Evolutionary conservation across 1,139 yeast species (phyloP).

Genomic region (Blastobotrys petasosporus): DNA sequence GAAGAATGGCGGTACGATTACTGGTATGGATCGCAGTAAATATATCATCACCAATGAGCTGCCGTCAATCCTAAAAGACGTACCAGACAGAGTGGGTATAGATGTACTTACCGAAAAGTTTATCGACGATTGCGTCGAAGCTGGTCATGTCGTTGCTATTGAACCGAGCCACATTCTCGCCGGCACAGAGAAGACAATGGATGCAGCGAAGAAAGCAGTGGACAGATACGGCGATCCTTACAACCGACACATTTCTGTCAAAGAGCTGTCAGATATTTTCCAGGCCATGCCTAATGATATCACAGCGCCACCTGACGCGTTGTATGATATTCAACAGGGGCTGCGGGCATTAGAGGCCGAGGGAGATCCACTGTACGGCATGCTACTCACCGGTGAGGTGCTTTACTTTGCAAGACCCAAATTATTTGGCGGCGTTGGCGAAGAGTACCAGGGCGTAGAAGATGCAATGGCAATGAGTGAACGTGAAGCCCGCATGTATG

Average conservation of each 20-base stretch:
- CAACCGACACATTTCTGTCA: constrained; percentile 13
- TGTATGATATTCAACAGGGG: constrained; percentile 2
- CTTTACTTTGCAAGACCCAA: constrained; percentile 11
- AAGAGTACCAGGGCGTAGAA: neutral
- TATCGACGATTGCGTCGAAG: constrained; percentile 59
- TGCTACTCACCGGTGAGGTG: constrained; percentile 12
- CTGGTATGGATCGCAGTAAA: constrained; percentile 16
- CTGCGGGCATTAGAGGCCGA: neutral
- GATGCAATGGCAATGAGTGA: neutral
- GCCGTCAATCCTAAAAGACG: constrained; percentile 39
- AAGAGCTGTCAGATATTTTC: constrained; percentile 17
- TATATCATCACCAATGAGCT: constrained; percentile 44
- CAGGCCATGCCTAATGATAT: constrained; percentile 3
- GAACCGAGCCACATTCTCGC: constrained; percentile 55
- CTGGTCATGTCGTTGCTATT: constrained; percentile 41
- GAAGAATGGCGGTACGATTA: constrained; percentile 30
- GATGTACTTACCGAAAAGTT: constrained; percentile 65
- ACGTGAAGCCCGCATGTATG: neutral
- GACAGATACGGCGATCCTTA: constrained; percentile 33
- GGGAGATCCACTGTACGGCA: constrained; percentile 6
- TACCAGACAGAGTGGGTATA: constrained; percentile 38
- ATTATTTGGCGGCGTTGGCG: neutral
- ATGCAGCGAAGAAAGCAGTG: constrained; percentile 17
- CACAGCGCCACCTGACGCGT: neutral
- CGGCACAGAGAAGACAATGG: constrained; percentile 24